Conservation (phyloP, 73 alveolate species). For the Symbiodinium natans region DNA sequence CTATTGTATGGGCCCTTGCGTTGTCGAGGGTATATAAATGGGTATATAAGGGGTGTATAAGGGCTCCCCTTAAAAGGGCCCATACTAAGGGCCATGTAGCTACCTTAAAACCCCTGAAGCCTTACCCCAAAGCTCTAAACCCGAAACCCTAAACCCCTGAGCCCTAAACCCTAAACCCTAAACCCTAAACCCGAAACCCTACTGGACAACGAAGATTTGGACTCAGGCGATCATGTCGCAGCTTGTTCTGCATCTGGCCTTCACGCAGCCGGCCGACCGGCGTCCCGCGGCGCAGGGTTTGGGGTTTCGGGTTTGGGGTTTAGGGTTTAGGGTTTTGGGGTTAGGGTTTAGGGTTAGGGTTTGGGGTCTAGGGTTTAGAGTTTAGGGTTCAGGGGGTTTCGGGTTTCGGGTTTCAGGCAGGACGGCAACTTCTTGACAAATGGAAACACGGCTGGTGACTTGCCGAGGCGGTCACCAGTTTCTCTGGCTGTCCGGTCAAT, state of each 20-base stretch:
- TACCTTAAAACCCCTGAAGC: not conserved
- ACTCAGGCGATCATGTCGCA: constrained; percentile 43
- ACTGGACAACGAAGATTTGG: no score
- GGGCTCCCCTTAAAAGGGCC: not conserved
- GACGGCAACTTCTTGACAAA: no score
- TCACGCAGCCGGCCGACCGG: not conserved
- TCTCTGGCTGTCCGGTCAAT: no score
- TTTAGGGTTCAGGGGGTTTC: no score
- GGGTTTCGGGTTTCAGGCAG: no score
- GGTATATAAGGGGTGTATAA: not conserved
- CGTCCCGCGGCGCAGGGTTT: not conserved
- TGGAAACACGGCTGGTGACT: no score
- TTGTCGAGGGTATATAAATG: no score
- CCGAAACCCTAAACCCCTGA: not conserved
- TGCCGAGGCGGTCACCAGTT: no score
- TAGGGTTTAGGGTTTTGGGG: not conserved
- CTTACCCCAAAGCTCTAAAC: not conserved
- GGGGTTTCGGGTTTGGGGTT: not conserved
- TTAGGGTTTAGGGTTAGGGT: no score
- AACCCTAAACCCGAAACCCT: not conserved
- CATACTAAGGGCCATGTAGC: no score
- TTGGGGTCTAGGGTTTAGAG: no score
- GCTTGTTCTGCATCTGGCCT: constrained; percentile 13
- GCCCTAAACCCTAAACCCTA: not conserved
- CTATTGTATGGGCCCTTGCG: no score